Percentiles rank a stretch among this genome's conserved stretches.
Evolutionary conservation across 2,329 filamentous ascomycete species (phyloP).

Genomic region (Hypoxylon sp.): DNA sequence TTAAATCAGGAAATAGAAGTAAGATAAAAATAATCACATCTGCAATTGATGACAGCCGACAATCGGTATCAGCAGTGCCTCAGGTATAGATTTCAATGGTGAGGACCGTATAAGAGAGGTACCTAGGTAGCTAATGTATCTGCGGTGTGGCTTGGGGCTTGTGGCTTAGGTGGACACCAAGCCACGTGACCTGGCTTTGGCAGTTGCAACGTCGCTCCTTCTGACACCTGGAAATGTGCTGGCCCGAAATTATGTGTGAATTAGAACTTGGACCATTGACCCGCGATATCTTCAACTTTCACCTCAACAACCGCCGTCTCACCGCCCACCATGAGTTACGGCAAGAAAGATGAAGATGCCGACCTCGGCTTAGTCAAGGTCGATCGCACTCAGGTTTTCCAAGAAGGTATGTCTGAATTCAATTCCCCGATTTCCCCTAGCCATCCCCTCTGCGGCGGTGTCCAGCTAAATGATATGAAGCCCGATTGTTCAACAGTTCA

Average conservation of each 20-base stretch:
- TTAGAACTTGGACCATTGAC: conserved; percentile 44
- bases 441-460: conserved; percentile 45
- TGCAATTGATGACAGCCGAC: not conserved
- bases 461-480: conserved; percentile 66
- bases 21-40: not conserved
- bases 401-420: conserved; percentile 81
- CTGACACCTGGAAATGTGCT: conserved; percentile 43
- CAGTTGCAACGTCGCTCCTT: conserved; percentile 54
- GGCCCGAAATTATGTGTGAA: conserved; percentile 48
- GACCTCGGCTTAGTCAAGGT: conserved; percentile 95
- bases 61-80: not conserved
- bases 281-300: conserved; percentile 52
- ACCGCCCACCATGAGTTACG: conserved; percentile 85
- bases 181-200: conserved; percentile 30
- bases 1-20: conserved; percentile 43
- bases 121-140: not conserved
- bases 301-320: conserved; percentile 47
- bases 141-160: conserved; percentile 5
- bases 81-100: not conserved
- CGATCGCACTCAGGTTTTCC: conserved; percentile 97
- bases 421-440: conserved; percentile 33
- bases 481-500: conserved; percentile 97
- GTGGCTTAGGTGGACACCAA: not conserved
- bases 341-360: conserved; percentile 99
- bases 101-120: not conserved